These are phyloP conservation scores for Pseudogymnoascus sp. DNA, from an alignment of 2,329 filamentous ascomycete genomes.

Conservation along the genomic window DNA sequence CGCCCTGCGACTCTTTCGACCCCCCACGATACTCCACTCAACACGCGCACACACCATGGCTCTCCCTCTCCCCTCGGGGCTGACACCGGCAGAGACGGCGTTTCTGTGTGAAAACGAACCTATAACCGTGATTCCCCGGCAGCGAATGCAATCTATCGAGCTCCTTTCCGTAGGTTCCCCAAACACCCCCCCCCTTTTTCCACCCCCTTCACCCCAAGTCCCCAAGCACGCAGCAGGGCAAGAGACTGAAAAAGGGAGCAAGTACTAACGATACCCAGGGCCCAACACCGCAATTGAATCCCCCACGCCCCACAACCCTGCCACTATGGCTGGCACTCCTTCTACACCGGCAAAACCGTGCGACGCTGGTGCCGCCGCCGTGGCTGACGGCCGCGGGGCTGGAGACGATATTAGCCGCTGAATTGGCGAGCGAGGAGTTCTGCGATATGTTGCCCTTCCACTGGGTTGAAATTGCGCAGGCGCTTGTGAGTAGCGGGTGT, in stretches of 20 bases:
- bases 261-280: slow-evolving; percentile 47
- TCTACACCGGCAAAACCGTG: slow-evolving; percentile 86
- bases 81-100: slow-evolving; percentile 80
- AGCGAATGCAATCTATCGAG: slow-evolving; percentile 76
- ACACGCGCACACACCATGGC: slow-evolving; percentile 20
- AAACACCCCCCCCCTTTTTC: slow-evolving; percentile 21
- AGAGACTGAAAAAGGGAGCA: not conserved
- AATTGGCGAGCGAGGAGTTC: slow-evolving; percentile 68
- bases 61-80: slow-evolving; percentile 34
- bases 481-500: slow-evolving; percentile 73
- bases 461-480: slow-evolving; percentile 86
- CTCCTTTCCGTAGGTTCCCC: slow-evolving; percentile 67
- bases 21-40: not conserved
- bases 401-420: slow-evolving; percentile 66
- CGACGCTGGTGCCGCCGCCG: slow-evolving; percentile 82
- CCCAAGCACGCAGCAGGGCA: slow-evolving; percentile 39
- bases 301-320: slow-evolving; percentile 69
- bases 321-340: slow-evolving; percentile 94
- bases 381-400: slow-evolving; percentile 79
- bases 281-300: slow-evolving; percentile 63
- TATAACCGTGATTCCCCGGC: slow-evolving; percentile 84
- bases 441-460: slow-evolving; percentile 80
- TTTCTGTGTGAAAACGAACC: slow-evolving; percentile 98
- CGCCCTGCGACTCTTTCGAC: not conserved
- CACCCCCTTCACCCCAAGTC: slow-evolving; percentile 54